Base-by-base conservation (phyloP, 352 stramenopile species). In the Globisporangium lucens region DNA sequence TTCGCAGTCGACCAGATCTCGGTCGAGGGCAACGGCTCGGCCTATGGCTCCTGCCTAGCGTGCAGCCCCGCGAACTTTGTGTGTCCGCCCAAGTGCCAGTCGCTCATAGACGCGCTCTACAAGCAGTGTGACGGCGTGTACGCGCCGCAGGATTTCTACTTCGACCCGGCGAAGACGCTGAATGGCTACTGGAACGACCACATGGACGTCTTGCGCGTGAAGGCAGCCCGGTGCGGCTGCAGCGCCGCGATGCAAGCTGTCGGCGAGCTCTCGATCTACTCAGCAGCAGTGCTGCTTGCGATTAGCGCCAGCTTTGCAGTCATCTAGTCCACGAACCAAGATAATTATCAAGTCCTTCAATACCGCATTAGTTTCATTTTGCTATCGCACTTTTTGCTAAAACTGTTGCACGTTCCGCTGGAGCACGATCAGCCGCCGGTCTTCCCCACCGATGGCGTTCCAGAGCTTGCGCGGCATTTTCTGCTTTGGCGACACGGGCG, bases 391-490 rank as follows among this genome's bases (percentile, higher is more conserved):
- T 24, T 24, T 24, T 15, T 49, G 41, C 6, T 51, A 67, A 46
- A 67, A 61, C 22, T 60, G 62, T 20, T 49, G 72, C 24, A 86
- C 59, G 60, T 77, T 88, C 58, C 84, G 84, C 58, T 91, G 82
- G 27, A 91, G 65, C 2, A 86, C 85, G 43, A 91, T 86, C 49
- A 90, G 73, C 30, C 84, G 82, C 3, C 84, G 82, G 67, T 93
- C 81, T 73, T 93, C 83, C 12, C 81, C 85, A 27, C 82, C 82
- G 58, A 91, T 90, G 5, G 81, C 85, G 41, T 93, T 93, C 85
- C 82, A 93, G 57, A 91, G 79, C 47, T 87, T 90, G 46, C 82
- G 76, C 33, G 81, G 82, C 9, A 81, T 93, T 65, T 89, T 89
- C 41, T 78, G 63, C 43, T 87, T 87, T 0, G 76, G 69, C 13